A percentile compares a stretch with the other conserved stretches of the same genome.
These are phyloP conservation scores for Schizosaccharomyces japonicus DNA, from an alignment of 805 yeast species.

Conservation along the genomic window DNA sequence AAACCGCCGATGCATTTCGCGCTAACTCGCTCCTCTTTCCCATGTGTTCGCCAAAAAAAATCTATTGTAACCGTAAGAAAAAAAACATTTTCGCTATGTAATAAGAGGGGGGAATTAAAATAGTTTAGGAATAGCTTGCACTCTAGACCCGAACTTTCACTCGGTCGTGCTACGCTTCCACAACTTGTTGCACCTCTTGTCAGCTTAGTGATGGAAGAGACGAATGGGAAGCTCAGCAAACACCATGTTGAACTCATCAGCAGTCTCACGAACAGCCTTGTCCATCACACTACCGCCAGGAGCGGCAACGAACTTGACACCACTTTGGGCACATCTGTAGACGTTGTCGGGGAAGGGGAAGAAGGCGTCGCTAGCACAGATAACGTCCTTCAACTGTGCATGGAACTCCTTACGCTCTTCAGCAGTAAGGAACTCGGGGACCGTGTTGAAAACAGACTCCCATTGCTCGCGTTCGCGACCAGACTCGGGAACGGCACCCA, in stretches of 20 bases:
- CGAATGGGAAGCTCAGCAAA: slow-evolving; percentile 94
- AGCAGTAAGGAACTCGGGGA: slow-evolving; percentile 64
- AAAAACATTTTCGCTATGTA: too few relatives aligned
- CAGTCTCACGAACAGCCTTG: slow-evolving; percentile 84
- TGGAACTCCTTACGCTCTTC: slow-evolving; percentile 80
- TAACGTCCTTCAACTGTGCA: slow-evolving; percentile 54
- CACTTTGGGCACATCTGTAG: slow-evolving; percentile 88
- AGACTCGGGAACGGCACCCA: slow-evolving; percentile 68
- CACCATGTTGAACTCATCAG: slow-evolving; percentile 70
- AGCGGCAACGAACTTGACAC: slow-evolving; percentile 89
- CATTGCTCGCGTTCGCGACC: slow-evolving; percentile 89
- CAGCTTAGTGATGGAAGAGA: slow-evolving; percentile 76
- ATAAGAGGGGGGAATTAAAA: too few relatives aligned
- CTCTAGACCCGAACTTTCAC: too few relatives aligned
- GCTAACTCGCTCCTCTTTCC: too few relatives aligned
- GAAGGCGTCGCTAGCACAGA: slow-evolving; percentile 91
- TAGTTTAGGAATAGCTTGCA: too few relatives aligned
- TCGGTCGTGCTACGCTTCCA: too few relatives aligned
- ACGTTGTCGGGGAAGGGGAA: slow-evolving; percentile 99
- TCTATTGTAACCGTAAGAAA: too few relatives aligned
- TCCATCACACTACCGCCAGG: slow-evolving; percentile 97
- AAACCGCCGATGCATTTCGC: too few relatives aligned
- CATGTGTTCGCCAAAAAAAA: too few relatives aligned
- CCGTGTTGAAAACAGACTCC: slow-evolving; percentile 60
- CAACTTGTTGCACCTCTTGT: too few relatives aligned